Conservation (phyloP, 495 filamentous ascomycete species). For the Tuber magnatum region DNA sequence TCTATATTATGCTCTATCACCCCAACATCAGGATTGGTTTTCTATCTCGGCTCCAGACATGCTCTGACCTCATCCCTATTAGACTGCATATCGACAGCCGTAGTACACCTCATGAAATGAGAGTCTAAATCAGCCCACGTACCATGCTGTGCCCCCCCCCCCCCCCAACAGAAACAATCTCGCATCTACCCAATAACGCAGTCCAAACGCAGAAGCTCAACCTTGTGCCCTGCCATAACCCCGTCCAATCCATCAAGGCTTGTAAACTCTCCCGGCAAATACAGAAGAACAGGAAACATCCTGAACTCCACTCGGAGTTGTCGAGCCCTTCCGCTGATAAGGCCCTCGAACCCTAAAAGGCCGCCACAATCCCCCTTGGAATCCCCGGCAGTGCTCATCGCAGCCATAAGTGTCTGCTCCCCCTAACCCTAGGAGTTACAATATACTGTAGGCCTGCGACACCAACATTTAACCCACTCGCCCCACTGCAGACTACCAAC, state of each 20-base stretch:
- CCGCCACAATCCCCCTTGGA: background rate
- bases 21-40: background rate
- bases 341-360: background rate
- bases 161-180: background rate
- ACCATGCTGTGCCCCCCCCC: too few species aligned
- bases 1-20: background rate
- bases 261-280: background rate
- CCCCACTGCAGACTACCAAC: background rate
- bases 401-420: background rate
- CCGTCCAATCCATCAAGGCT: background rate
- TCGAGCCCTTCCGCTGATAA: background rate
- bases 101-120: background rate
- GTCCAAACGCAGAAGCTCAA: background rate
- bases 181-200: background rate
- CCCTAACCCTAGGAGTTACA: background rate
- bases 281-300: background rate
- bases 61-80: background rate
- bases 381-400: background rate
- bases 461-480: background rate
- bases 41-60: background rate
- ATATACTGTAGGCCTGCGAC: background rate
- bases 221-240: background rate
- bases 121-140: too few species aligned
- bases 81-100: background rate
- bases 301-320: background rate